Evolutionary conservation across 345 rosid genomes (phyloP), one percentile per base, ranked within the genome.

Genomic region (Lumnitzera racemosa): DNA sequence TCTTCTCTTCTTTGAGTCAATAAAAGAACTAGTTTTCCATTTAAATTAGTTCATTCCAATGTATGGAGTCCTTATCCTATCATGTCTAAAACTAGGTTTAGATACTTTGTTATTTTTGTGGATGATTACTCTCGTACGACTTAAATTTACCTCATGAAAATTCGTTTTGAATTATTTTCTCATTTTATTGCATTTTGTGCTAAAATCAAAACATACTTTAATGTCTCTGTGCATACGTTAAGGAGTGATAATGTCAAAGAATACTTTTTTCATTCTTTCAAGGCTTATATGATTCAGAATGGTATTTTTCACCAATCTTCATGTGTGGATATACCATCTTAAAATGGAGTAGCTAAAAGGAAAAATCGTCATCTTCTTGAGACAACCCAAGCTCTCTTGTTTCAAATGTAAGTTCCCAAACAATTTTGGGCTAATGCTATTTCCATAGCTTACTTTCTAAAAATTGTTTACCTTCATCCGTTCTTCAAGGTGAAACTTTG

Each of bases 21-120:
- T 66, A 66, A 51, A 41, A 17, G 46, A 46, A 47, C 50, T 46
- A 12, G 14, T 43, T 46, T 13, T 51, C 46, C 13, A 53, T 67
- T 67, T 31, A 59, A 59, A 24, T 43, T 51, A 51, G 65, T 67
- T 43, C 64, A 67, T 47, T 16, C 51, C 0, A 46, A 67, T 59
- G 47, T 60, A 47, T 60, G 64, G 65, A 52, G 58, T 15, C 58
- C 4, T 7, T 51, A 9, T 6, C 53, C 51, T 1, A n/a, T 67
- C 20, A 3, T 24, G n/a, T 65, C 55, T 11, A 48, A 13, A 23
- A 3, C 13, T 47, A 59, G 70, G 4, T 59, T 51, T 51, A 3
- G 13, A 9, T 67, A 67, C 15, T 59, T 59, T 58, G 64, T 65
- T 13, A 58, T 41, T 13, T 27, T 49, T 29, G 23, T 58, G 2